Evolutionary conservation across 1,284 basidiomycete genomes (phyloP).

Genomic region (Trichosporon ovoides): DNA sequence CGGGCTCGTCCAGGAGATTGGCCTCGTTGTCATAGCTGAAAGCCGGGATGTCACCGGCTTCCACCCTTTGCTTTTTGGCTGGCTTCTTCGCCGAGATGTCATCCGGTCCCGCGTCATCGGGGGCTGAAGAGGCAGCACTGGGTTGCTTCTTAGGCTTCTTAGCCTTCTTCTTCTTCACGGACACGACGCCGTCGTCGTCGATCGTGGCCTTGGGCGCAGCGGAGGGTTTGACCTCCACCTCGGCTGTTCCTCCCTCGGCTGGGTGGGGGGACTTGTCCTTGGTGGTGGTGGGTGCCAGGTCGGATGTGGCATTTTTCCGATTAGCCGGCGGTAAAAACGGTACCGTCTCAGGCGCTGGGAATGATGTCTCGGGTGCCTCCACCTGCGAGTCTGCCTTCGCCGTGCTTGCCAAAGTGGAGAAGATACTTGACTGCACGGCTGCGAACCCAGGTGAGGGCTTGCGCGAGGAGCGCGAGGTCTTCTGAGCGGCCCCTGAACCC

Average conservation of each 20-base stretch:
- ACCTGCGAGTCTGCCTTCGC: neutral
- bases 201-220: conserved; percentile 8
- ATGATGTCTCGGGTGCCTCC: neutral
- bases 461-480: conserved; percentile 7
- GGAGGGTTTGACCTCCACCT: neutral
- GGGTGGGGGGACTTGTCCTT: conserved; percentile 1
- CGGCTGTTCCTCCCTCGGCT: conserved; percentile 2
- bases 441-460: conserved; percentile 27
- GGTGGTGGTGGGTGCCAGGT: neutral
- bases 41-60: conserved; percentile 48
- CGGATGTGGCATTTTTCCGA: conserved; percentile 37
- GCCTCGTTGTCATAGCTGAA: conserved; percentile 72
- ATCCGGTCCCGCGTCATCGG: no score
- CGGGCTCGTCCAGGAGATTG: conserved; percentile 65
- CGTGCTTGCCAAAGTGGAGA: conserved; percentile 11
- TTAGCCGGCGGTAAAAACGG: conserved; percentile 59
- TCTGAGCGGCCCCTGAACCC: conserved; percentile 4
- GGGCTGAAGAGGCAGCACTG: no score
- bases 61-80: conserved; percentile 30
- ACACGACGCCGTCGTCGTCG: conserved; percentile 29
- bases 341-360: conserved; percentile 56
- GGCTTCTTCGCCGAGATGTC: conserved; percentile 24
- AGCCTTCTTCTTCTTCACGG: conserved; percentile 34
- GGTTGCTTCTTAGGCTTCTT: conserved; percentile 14
- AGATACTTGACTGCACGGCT: conserved; percentile 21